A percentile compares a stretch with the other conserved stretches of the same genome.
Evolutionary conservation across 371 early-diverging fungal genomes (phyloP).

Genomic region (Mucor velutinosus): DNA sequence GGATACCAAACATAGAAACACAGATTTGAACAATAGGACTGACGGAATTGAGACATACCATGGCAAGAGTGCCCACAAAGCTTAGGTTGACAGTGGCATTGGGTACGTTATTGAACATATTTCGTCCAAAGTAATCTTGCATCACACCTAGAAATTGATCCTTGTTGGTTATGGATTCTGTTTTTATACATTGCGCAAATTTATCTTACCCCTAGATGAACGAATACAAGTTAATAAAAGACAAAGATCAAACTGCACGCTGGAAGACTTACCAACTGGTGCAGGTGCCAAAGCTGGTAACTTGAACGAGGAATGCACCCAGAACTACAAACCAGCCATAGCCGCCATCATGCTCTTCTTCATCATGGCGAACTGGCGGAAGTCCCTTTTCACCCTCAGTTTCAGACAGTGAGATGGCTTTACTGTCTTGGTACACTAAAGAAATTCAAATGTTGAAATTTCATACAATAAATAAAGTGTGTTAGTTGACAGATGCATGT

Average conservation of each 20-base stretch:
- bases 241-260: not conserved
- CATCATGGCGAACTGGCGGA: conserved; percentile 4
- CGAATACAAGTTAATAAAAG: not conserved
- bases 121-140: conserved; percentile 30
- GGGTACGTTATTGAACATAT: not conserved
- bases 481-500: not conserved
- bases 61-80: conserved; percentile 40
- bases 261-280: conserved; percentile 31
- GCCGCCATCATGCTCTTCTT: conserved; percentile 50
- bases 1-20: conserved; percentile 24
- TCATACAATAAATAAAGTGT: not conserved
- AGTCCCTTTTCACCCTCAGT: not conserved
- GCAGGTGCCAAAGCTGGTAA: conserved; percentile 55
- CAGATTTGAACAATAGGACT: conserved; percentile 35
- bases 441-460: not conserved
- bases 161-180: not conserved
- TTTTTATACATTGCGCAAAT: no score
- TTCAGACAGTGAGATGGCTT: not conserved
- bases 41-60: conserved; percentile 26
- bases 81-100: conserved; percentile 23
- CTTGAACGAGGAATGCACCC: conserved; percentile 59
- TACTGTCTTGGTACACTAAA: not conserved
- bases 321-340: conserved; percentile 66
- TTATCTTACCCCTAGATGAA: conserved; percentile 21
- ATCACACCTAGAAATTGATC: conserved; percentile 23